These are phyloP conservation scores for Cladosporium sp. DNA, from an alignment of 2,329 filamentous ascomycete species.

Conservation along the genomic window DNA sequence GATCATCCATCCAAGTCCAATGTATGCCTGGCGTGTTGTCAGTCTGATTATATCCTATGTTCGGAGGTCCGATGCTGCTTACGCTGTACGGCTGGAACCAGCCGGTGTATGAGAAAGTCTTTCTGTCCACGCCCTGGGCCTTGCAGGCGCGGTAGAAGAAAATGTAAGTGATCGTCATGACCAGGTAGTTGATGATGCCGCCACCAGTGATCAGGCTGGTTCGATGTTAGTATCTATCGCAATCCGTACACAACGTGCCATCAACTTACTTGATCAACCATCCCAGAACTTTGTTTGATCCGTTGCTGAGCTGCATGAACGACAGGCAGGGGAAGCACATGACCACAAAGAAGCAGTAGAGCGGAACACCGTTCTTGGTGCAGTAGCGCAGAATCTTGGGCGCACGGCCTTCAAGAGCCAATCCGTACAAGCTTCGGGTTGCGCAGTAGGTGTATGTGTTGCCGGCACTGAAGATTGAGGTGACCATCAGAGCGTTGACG, in stretches of 20 bases:
- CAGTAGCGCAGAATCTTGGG: slow-evolving; percentile 58
- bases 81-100: slow-evolving; percentile 58
- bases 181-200: slow-evolving; percentile 63
- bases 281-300: slow-evolving; percentile 34
- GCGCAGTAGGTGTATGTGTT: slow-evolving; percentile 59
- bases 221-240: not conserved
- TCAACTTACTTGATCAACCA: slow-evolving; percentile 46
- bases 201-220: slow-evolving; percentile 54
- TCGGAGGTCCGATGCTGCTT: not conserved
- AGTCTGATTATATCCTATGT: not conserved
- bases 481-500: slow-evolving; percentile 45
- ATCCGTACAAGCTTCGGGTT: slow-evolving; percentile 54
- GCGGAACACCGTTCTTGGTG: slow-evolving; percentile 61
- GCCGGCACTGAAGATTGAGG: slow-evolving; percentile 57
- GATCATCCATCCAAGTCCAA: slow-evolving; percentile 35
- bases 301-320: slow-evolving; percentile 36
- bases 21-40: slow-evolving; percentile 28
- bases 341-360: slow-evolving; percentile 57
- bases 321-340: slow-evolving; percentile 40
- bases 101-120: slow-evolving; percentile 57
- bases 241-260: too few species aligned
- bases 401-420: slow-evolving; percentile 55
- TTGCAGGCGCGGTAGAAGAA: slow-evolving; percentile 57
- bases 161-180: slow-evolving; percentile 60
- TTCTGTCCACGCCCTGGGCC: slow-evolving; percentile 55